These are phyloP conservation scores for Vinca minor DNA, from an alignment of 257 asterid genomes.

Conservation along the genomic window DNA sequence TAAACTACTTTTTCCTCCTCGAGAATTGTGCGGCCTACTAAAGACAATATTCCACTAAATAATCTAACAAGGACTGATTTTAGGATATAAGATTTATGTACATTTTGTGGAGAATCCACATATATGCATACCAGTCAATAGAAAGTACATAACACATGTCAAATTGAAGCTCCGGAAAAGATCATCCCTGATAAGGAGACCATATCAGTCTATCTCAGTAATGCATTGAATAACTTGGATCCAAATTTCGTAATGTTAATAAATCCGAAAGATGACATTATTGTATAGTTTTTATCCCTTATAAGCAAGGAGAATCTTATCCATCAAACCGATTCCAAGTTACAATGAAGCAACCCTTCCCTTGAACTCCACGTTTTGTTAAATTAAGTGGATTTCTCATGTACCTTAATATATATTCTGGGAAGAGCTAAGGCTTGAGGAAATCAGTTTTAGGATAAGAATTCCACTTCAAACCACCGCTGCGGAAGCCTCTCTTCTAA, in stretches of 20 bases:
- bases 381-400: too few species aligned
- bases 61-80: constrained; percentile 1
- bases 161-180: not conserved
- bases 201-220: not conserved
- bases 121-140: not conserved
- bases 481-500: too few species aligned
- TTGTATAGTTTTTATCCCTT: too few species aligned
- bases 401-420: too few species aligned
- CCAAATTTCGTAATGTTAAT: not conserved
- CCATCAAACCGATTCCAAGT: too few species aligned
- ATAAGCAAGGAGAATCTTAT: too few species aligned
- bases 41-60: not conserved
- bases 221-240: not conserved
- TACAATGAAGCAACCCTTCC: too few species aligned
- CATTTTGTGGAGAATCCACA: not conserved
- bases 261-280: too few species aligned
- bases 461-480: too few species aligned
- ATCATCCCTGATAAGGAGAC: not conserved
- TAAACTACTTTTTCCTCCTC: not conserved
- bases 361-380: too few species aligned
- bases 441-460: too few species aligned
- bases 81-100: not conserved
- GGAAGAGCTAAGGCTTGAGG: too few species aligned
- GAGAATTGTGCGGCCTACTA: not conserved
- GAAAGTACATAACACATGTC: not conserved